phyloP scores from a whole-genome alignment of 805 yeast species.

The Spathaspora passalidarum region DNA sequence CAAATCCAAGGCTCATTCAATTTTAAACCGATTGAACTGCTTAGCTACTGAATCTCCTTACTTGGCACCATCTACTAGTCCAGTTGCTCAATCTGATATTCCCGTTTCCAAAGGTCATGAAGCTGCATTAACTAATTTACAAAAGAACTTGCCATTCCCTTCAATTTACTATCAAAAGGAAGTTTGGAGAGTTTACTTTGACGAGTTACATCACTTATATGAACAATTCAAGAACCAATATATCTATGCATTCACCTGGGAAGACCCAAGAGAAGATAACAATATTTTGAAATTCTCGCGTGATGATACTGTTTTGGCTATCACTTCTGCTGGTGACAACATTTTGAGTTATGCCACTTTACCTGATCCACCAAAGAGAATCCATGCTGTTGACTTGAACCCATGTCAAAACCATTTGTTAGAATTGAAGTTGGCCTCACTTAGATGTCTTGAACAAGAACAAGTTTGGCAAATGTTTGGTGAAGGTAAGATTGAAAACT shows the following conservation, averaged over 20 bases:
- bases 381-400: constrained; percentile 83
- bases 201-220: constrained; percentile 64
- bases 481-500: constrained; percentile 57
- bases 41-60: constrained; percentile 82
- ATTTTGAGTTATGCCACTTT: constrained; percentile 69
- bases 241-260: constrained; percentile 89
- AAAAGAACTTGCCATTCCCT: constrained; percentile 72
- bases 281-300: constrained; percentile 57
- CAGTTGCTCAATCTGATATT: constrained; percentile 12
- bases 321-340: constrained; percentile 86
- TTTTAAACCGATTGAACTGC: constrained; percentile 66
- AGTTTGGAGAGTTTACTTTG: constrained; percentile 77
- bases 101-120: constrained; percentile 69
- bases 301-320: constrained; percentile 73
- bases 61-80: constrained; percentile 51
- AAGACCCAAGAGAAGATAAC: constrained; percentile 81
- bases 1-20: constrained; percentile 30
- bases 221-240: constrained; percentile 74
- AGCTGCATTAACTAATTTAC: constrained; percentile 63
- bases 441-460: constrained; percentile 52
- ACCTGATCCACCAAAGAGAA: constrained; percentile 68
- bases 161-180: constrained; percentile 76
- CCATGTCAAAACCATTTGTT: constrained; percentile 80
- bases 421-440: constrained; percentile 73
- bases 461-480: constrained; percentile 79